Percentiles rank a stretch among this genome's conserved stretches.
These are phyloP conservation scores for Tylopilus plumbeoviolaceoides DNA, from an alignment of 768 basidiomycete genomes.

Conservation along the genomic window DNA sequence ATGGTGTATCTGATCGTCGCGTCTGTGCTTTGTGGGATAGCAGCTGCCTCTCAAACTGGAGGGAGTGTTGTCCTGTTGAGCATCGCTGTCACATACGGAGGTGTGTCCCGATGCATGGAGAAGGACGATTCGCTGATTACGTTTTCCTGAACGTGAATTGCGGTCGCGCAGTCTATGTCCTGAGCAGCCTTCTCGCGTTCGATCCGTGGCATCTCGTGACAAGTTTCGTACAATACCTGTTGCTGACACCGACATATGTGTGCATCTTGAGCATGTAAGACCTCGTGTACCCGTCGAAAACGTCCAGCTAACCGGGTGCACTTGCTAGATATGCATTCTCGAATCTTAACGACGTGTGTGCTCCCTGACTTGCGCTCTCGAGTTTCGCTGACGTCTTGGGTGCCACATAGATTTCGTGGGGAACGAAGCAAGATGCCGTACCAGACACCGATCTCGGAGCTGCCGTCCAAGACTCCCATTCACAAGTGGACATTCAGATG, in stretches of 20 bases:
- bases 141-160: neutral
- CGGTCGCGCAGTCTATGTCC: conserved; percentile 56
- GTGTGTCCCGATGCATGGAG: conserved; percentile 35
- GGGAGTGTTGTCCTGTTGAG: conserved; percentile 78
- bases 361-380: conserved; percentile 7
- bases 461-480: conserved; percentile 74
- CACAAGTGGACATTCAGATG: conserved; percentile 85
- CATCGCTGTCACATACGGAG: conserved; percentile 79
- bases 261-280: conserved; percentile 70
- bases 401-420: conserved; percentile 74
- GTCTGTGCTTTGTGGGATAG: conserved; percentile 75
- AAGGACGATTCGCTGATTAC: neutral
- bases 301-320: conserved; percentile 19
- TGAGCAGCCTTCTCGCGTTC: conserved; percentile 75
- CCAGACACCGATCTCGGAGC: conserved; percentile 77
- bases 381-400: conserved; percentile 4
- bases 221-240: conserved; percentile 82
- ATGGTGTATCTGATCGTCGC: conserved; percentile 84
- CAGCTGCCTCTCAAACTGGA: conserved; percentile 65
- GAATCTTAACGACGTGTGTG: conserved; percentile 73
- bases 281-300: neutral
- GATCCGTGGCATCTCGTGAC: conserved; percentile 98
- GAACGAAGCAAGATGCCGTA: conserved; percentile 85
- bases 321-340: conserved; percentile 71
- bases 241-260: conserved; percentile 80